These are phyloP conservation scores for Cardamine occulta DNA, from an alignment of 345 rosid species.

Conservation along the genomic window DNA sequence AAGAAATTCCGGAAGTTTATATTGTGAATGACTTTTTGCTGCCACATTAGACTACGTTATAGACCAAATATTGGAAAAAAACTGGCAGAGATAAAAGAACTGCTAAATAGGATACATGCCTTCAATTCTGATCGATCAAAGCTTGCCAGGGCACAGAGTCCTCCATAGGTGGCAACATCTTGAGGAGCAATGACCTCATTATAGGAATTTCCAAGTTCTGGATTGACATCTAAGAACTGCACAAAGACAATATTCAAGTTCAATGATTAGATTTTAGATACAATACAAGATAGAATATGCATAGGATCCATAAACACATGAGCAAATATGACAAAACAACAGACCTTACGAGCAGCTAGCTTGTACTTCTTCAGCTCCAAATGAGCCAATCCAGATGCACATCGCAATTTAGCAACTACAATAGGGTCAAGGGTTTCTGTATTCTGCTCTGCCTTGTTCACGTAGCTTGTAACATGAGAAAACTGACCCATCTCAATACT, in stretches of 20 bases:
- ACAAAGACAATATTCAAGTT: conserved; percentile 23
- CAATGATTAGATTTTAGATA: conserved; percentile 14
- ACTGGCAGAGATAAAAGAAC: background rate
- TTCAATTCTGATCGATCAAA: conserved; percentile 93
- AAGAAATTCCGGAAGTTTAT: conserved; percentile 87
- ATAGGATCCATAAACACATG: conserved; percentile 24
- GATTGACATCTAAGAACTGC: conserved; percentile 95
- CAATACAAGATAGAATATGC: background rate
- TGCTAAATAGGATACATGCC: conserved; percentile 50
- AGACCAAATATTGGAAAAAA: background rate
- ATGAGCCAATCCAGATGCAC: conserved; percentile 96
- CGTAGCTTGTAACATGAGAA: conserved; percentile 89
- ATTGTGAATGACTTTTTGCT: conserved; percentile 95
- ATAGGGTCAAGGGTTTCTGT: conserved; percentile 69
- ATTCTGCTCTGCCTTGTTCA: conserved; percentile 92
- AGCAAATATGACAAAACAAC: conserved; percentile 22
- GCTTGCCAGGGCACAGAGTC: conserved; percentile 98
- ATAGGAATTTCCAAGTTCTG: conserved; percentile 83
- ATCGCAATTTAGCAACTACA: conserved; percentile 68
- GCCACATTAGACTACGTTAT: conserved; percentile 47
- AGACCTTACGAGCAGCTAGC: conserved; percentile 98
- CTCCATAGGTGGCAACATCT: conserved; percentile 98
- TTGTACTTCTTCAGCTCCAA: conserved; percentile 88
- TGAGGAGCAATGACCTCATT: conserved; percentile 96
- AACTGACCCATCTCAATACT: conserved; percentile 99